These are phyloP conservation scores for Neonectria ditissima DNA, from an alignment of 2,329 filamentous ascomycete genomes.

Conservation along the genomic window DNA sequence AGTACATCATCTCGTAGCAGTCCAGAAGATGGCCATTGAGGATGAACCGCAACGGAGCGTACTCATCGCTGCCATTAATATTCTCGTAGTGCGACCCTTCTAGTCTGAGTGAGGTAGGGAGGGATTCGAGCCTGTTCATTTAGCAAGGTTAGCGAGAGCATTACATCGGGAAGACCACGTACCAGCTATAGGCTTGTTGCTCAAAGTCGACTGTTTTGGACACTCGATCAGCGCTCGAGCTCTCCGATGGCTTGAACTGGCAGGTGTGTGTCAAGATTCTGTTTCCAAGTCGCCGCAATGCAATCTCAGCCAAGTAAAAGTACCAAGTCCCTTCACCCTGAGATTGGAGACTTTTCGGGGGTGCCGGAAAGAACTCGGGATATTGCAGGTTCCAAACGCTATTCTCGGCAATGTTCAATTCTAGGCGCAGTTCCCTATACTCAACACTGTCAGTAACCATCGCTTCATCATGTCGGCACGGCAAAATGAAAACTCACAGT, in stretches of 20 bases:
- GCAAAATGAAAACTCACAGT: conserved; percentile 1
- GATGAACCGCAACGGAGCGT: conserved; percentile 8
- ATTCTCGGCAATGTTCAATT: conserved; percentile 9
- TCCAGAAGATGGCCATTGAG: conserved; percentile 12
- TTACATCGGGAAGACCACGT: not conserved
- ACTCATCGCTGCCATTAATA: not conserved
- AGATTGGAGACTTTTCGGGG: conserved; percentile 7
- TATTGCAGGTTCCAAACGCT: conserved; percentile 9
- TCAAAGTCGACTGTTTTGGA: conserved; percentile 10
- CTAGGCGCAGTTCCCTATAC: conserved; percentile 10
- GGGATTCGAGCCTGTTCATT: not conserved
- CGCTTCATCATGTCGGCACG: too few relatives aligned
- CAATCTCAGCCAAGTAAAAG: conserved; percentile 18
- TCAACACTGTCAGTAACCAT: not conserved
- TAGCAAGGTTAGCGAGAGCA: not conserved
- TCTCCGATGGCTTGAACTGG: not conserved
- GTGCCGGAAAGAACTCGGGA: conserved; percentile 11
- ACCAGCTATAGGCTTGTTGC: conserved; percentile 14
- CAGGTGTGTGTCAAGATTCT: conserved; percentile 11
- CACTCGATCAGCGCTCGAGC: not conserved
- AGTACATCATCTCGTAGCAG: conserved; percentile 22
- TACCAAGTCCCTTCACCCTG: conserved; percentile 17
- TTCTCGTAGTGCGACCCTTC: not conserved
- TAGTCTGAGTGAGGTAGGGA: not conserved
- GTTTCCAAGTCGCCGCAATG: conserved; percentile 4